phyloP scores from a whole-genome alignment of 2,329 filamentous ascomycete genomes.

The Hysterium pulicare region DNA sequence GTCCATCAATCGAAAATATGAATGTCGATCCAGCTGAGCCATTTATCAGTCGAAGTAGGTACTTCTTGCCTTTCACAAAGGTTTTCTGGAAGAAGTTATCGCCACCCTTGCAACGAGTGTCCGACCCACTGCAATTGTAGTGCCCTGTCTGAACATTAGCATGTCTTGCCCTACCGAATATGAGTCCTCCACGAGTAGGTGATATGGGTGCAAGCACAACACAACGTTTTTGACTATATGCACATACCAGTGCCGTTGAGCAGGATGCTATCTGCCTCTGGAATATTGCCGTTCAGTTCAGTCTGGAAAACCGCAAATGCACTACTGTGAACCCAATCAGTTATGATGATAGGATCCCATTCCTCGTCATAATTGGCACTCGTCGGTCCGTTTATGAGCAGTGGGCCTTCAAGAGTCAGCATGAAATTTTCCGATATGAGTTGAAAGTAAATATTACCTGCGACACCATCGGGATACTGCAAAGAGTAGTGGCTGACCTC shows the following conservation, averaged over 20 bases:
- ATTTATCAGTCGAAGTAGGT: slow-evolving; percentile 21
- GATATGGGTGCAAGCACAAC: slow-evolving; percentile 9
- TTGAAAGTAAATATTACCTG: slow-evolving; percentile 11
- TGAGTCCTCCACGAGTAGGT: not conserved
- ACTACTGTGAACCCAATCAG: slow-evolving; percentile 17
- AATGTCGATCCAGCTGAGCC: slow-evolving; percentile 16
- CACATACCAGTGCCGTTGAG: slow-evolving; percentile 8
- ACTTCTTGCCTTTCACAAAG: slow-evolving; percentile 26
- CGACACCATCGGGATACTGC: slow-evolving; percentile 39
- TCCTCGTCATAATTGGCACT: slow-evolving; percentile 14
- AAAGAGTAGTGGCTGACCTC: slow-evolving; percentile 38
- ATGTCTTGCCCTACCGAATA: not conserved
- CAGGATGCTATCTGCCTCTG: not conserved
- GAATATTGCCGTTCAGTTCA: slow-evolving; percentile 3
- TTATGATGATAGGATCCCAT: slow-evolving; percentile 16
- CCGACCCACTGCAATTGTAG: not conserved
- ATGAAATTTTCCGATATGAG: not conserved
- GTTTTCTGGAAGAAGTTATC: slow-evolving; percentile 14
- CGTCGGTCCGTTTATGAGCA: slow-evolving; percentile 18
- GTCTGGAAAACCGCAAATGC: slow-evolving; percentile 13
- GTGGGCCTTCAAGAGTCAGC: slow-evolving; percentile 21
- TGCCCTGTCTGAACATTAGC: slow-evolving; percentile 4
- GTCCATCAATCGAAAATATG: slow-evolving; percentile 36
- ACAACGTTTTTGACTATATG: slow-evolving; percentile 13
- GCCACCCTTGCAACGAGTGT: slow-evolving; percentile 6